These are phyloP conservation scores for Chrysoporthe puriensis DNA, from an alignment of 2,329 filamentous ascomycete genomes.

Conservation along the genomic window DNA sequence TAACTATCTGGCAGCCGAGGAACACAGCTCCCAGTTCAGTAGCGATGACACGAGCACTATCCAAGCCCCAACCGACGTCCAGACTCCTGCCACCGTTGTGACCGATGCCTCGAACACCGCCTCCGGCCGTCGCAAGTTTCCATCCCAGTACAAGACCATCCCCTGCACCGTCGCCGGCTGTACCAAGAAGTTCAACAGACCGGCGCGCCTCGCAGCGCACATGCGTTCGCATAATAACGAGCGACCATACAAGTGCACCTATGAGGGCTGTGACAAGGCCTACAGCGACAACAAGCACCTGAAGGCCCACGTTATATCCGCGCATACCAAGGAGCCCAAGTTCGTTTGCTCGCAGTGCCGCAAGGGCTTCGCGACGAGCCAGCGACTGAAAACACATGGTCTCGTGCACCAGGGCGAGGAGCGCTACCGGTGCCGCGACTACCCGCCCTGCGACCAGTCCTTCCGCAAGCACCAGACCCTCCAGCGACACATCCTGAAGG, in stretches of 20 bases:
- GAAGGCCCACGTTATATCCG: constrained; percentile 80
- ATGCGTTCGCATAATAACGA: constrained; percentile 84
- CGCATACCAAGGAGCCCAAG: constrained; percentile 72
- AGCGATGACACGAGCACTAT: not conserved
- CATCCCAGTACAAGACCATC: constrained; percentile 76
- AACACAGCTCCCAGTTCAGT: constrained; percentile 13
- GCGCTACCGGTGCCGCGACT: constrained; percentile 73
- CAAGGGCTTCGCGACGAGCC: constrained; percentile 81
- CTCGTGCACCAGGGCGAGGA: constrained; percentile 79
- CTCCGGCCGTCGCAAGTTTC: constrained; percentile 51
- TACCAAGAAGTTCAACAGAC: constrained; percentile 83
- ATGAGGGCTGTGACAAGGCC: constrained; percentile 75
- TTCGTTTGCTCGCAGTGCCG: constrained; percentile 75
- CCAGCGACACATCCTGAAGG: constrained; percentile 77
- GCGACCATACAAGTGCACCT: constrained; percentile 74
- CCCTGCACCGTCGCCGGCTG: constrained; percentile 76
- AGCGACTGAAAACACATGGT: constrained; percentile 75
- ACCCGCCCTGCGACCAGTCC: constrained; percentile 70
- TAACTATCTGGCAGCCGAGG: constrained; percentile 20
- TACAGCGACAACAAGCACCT: constrained; percentile 89
- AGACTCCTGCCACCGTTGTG: constrained; percentile 17
- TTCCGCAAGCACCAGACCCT: constrained; percentile 90
- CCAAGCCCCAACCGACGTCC: constrained; percentile 6
- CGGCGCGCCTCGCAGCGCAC: constrained; percentile 72
- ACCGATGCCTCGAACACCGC: constrained; percentile 20